A percentile compares a stretch with the other conserved stretches of the same genome.
Evolutionary conservation across 768 basidiomycete genomes (phyloP).

Genomic region (Boletus sp.): DNA sequence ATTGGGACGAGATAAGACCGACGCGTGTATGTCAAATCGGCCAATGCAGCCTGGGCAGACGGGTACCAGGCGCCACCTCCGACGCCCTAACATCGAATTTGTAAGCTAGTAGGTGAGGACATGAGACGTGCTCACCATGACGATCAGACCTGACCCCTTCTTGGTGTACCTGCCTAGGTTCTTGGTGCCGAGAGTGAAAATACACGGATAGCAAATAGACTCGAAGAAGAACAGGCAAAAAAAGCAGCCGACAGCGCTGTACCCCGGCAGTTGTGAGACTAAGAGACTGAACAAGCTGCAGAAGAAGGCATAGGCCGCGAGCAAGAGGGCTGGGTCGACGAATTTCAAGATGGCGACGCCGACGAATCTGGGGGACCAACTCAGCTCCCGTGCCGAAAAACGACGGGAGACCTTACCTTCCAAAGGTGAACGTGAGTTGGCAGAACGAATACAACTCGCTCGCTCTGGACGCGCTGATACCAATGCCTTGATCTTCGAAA

Average conservation of each 20-base stretch:
- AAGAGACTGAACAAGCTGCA: slow-evolving; percentile 54
- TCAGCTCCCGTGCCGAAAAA: slow-evolving; percentile 2
- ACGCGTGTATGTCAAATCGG: slow-evolving; percentile 47
- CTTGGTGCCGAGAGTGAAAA: slow-evolving; percentile 66
- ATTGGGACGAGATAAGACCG: slow-evolving; percentile 61
- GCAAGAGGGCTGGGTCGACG: slow-evolving; percentile 63
- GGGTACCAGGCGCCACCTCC: slow-evolving; percentile 73
- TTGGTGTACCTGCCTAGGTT: slow-evolving; percentile 61
- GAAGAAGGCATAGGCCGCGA: slow-evolving; percentile 49
- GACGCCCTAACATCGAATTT: slow-evolving; percentile 40
- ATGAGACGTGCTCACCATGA: slow-evolving; percentile 43
- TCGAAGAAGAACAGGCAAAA: slow-evolving; percentile 74
- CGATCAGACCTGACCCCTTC: slow-evolving; percentile 60
- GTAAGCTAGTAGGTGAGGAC: neutral
- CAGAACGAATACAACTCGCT: slow-evolving; percentile 71
- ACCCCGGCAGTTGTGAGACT: slow-evolving; percentile 49
- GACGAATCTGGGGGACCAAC: slow-evolving; percentile 47
- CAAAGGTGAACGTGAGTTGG: slow-evolving; percentile 65
- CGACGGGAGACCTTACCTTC: slow-evolving; percentile 39
- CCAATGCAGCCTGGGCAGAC: slow-evolving; percentile 55
- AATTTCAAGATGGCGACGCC: slow-evolving; percentile 59
- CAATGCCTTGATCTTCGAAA: slow-evolving; percentile 60
- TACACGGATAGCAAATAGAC: slow-evolving; percentile 71
- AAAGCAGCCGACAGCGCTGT: slow-evolving; percentile 56
- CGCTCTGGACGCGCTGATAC: slow-evolving; percentile 49